These are phyloP conservation scores for Fusarium musae DNA, from an alignment of 2,329 filamentous ascomycete species.

Conservation along the genomic window DNA sequence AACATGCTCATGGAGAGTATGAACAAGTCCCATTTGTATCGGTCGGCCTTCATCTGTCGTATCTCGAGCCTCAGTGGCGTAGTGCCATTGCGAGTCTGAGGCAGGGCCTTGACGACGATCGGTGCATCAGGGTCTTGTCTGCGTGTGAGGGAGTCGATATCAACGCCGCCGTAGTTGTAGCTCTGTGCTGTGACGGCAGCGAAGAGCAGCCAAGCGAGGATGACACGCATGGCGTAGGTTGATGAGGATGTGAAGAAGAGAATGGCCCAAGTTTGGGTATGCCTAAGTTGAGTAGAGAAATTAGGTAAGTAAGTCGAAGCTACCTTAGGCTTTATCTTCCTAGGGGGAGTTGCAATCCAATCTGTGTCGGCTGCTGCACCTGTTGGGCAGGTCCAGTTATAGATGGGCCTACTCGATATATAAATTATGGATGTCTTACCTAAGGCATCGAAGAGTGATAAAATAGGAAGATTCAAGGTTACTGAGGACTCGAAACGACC, in stretches of 20 bases:
- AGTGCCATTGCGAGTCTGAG: slow-evolving; percentile 52
- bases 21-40: slow-evolving; percentile 80
- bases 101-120: slow-evolving; percentile 58
- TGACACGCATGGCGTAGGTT: slow-evolving; percentile 22
- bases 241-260: neutral
- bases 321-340: no score
- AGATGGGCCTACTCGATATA: neutral
- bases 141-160: slow-evolving; percentile 53
- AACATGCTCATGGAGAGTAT: slow-evolving; percentile 79
- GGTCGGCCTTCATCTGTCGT: slow-evolving; percentile 69
- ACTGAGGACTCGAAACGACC: neutral
- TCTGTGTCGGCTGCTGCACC: neutral
- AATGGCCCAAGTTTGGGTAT: neutral
- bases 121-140: slow-evolving; percentile 51
- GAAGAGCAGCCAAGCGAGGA: slow-evolving; percentile 19
- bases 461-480: neutral
- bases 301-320: neutral
- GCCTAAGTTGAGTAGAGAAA: neutral
- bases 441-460: neutral
- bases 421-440: neutral
- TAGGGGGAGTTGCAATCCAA: slow-evolving; percentile 1
- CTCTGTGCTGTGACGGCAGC: slow-evolving; percentile 37
- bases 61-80: slow-evolving; percentile 71
- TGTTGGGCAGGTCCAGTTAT: slow-evolving; percentile 7
- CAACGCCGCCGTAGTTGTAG: slow-evolving; percentile 66